A percentile compares a stretch with the other conserved stretches of the same genome.
phyloP scores from a whole-genome alignment of 331 rosid genomes.

The Telfairia occidentalis region DNA sequence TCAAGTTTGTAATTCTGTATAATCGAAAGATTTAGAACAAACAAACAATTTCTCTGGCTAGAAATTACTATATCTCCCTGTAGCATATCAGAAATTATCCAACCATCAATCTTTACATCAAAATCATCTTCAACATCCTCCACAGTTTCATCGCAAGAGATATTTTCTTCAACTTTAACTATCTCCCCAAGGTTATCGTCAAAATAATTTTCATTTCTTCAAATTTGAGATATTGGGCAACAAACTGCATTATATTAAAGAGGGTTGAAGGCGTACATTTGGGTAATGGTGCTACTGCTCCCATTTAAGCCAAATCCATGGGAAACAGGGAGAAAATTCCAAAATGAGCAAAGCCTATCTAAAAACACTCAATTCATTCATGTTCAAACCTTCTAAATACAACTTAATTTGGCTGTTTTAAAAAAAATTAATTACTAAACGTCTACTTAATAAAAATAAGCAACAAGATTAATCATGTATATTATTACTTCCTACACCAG shows the following conservation, averaged over 20 bases:
- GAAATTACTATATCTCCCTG: background rate
- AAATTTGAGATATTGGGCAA: background rate
- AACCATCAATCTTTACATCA: background rate
- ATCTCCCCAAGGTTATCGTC: background rate
- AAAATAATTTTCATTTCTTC: background rate
- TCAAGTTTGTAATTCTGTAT: background rate
- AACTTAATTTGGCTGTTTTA: background rate
- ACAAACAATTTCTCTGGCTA: background rate
- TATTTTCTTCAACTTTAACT: background rate
- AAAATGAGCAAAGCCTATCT: background rate
- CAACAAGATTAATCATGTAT: background rate
- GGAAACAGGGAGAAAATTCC: background rate
- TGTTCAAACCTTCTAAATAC: background rate
- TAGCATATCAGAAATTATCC: background rate
- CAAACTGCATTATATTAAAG: background rate
- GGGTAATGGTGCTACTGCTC: too few relatives aligned
- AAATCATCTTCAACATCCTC: background rate
- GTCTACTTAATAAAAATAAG: background rate
- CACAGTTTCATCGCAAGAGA: background rate
- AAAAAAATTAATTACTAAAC: background rate
- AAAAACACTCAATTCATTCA: background rate
- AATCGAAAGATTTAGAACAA: background rate
- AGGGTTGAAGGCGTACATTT: slow-evolving; percentile 10
- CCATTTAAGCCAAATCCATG: background rate
- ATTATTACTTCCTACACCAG: background rate